phyloP scores from a whole-genome alignment of 2,329 filamentous ascomycete genomes.

The Talaromyces pinophilus region DNA sequence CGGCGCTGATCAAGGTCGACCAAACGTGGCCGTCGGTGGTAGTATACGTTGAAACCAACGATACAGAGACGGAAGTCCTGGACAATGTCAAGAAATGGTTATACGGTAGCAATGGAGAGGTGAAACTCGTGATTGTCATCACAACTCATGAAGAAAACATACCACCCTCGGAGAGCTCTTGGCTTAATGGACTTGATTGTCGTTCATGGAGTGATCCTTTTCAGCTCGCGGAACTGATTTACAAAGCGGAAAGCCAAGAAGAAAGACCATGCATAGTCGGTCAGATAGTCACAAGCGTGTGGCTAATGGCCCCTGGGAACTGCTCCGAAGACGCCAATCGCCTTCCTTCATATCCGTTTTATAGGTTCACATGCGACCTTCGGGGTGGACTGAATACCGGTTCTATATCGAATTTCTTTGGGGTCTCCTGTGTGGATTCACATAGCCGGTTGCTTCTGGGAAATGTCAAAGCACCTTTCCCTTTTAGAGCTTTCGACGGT shows the following conservation, averaged over 20 bases:
- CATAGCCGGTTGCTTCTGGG: neutral
- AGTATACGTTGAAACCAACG: neutral
- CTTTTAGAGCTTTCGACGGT: neutral
- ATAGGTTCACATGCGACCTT: neutral
- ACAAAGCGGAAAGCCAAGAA: neutral
- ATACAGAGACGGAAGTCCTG: neutral
- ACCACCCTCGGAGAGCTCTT: neutral
- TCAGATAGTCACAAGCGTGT: neutral
- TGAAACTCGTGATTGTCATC: conserved; percentile 5
- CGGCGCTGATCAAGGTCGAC: neutral
- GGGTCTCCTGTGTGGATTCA: neutral
- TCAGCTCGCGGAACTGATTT: neutral
- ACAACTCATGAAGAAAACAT: neutral
- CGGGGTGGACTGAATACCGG: neutral
- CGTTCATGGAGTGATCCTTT: neutral
- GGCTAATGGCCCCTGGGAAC: neutral
- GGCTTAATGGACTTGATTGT: neutral
- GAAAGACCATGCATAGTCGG: neutral
- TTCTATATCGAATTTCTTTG: neutral
- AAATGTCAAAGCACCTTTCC: neutral
- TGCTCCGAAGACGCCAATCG: neutral
- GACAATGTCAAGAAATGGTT: conserved; percentile 13
- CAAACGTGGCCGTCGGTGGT: neutral
- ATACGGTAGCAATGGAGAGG: neutral
- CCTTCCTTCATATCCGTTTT: neutral